Evolutionary conservation across 2,329 filamentous ascomycete species (phyloP).

Genomic region (Akanthomyces muscarius): DNA sequence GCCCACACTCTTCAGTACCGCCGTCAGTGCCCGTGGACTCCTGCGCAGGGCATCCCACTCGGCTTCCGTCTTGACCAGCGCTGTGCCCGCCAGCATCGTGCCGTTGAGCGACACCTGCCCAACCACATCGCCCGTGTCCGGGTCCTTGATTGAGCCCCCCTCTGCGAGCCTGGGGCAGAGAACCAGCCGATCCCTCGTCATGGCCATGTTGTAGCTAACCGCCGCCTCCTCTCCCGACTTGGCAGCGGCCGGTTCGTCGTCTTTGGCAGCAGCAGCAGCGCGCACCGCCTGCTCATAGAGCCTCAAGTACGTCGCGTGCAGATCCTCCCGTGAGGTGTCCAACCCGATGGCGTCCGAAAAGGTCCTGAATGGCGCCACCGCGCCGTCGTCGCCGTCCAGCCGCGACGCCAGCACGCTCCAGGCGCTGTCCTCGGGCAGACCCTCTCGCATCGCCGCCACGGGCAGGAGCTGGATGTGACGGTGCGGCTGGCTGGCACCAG

Average conservation of each 20-base stretch:
- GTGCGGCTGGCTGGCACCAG: slow-evolving; percentile 68
- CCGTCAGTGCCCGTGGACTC: slow-evolving; percentile 26
- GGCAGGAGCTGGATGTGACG: slow-evolving; percentile 69
- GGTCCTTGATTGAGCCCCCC: slow-evolving; percentile 34
- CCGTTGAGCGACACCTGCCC: slow-evolving; percentile 54
- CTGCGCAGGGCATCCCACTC: slow-evolving; percentile 53
- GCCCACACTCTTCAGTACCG: slow-evolving; percentile 29
- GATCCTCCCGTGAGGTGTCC: slow-evolving; percentile 32
- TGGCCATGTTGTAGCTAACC: slow-evolving; percentile 63
- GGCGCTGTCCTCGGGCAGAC: slow-evolving; percentile 31
- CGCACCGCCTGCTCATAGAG: slow-evolving; percentile 44
- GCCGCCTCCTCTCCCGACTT: slow-evolving; percentile 40
- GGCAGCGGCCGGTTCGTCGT: slow-evolving; percentile 15
- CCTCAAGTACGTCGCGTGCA: slow-evolving; percentile 42
- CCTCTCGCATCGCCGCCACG: slow-evolving; percentile 57
- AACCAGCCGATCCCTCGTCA: slow-evolving; percentile 52
- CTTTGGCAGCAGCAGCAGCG: slow-evolving; percentile 29
- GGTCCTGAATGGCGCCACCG: slow-evolving; percentile 39
- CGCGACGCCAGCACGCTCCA: slow-evolving; percentile 50
- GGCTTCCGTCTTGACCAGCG: slow-evolving; percentile 54
- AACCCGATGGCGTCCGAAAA: slow-evolving; percentile 39
- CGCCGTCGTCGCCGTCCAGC: slow-evolving; percentile 22
- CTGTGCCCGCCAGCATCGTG: slow-evolving; percentile 60
- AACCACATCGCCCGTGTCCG: slow-evolving; percentile 31
- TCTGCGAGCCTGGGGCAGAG: slow-evolving; percentile 53